Evolutionary conservation across 2,329 filamentous ascomycete genomes (phyloP).

Genomic region (Scorias spongiosa): DNA sequence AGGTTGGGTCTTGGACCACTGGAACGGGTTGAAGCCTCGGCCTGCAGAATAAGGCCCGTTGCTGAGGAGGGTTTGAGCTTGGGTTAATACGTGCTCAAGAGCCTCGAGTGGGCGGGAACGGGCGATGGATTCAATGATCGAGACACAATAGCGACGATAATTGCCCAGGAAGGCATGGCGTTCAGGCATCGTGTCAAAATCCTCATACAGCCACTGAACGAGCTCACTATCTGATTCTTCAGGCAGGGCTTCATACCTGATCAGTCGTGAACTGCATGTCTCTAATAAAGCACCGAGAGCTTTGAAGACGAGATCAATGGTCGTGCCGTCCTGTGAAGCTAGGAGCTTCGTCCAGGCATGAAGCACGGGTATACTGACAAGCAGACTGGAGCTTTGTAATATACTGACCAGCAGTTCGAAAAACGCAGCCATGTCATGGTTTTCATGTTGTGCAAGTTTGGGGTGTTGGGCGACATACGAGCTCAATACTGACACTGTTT

Average conservation of each 20-base stretch:
- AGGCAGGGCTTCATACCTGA: slow-evolving; percentile 77
- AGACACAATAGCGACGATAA: slow-evolving; percentile 78
- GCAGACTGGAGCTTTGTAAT: slow-evolving; percentile 70
- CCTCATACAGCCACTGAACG: slow-evolving; percentile 70
- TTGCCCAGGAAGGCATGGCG: slow-evolving; percentile 91
- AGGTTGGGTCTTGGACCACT: slow-evolving; percentile 49
- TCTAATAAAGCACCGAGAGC: slow-evolving; percentile 66
- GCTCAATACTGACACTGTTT: slow-evolving; percentile 77
- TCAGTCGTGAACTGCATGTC: slow-evolving; percentile 64
- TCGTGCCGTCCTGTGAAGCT: slow-evolving; percentile 52
- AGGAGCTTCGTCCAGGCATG: slow-evolving; percentile 81
- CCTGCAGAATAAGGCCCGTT: slow-evolving; percentile 56
- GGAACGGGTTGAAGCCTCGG: slow-evolving; percentile 42
- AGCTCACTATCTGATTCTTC: slow-evolving; percentile 69
- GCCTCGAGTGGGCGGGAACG: slow-evolving; percentile 70
- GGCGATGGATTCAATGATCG: slow-evolving; percentile 77
- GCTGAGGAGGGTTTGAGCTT: slow-evolving; percentile 58
- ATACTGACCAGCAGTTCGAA: slow-evolving; percentile 66
- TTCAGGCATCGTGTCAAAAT: slow-evolving; percentile 89
- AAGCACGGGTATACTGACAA: slow-evolving; percentile 83
- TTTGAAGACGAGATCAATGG: slow-evolving; percentile 42
- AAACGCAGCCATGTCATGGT: slow-evolving; percentile 56
- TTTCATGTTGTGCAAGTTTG: slow-evolving; percentile 43
- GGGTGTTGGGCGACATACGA: slow-evolving; percentile 71
- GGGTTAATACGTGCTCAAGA: slow-evolving; percentile 69